phyloP scores from a whole-genome alignment of 345 rosid species.

The Cardamine chenopodiifolia region DNA sequence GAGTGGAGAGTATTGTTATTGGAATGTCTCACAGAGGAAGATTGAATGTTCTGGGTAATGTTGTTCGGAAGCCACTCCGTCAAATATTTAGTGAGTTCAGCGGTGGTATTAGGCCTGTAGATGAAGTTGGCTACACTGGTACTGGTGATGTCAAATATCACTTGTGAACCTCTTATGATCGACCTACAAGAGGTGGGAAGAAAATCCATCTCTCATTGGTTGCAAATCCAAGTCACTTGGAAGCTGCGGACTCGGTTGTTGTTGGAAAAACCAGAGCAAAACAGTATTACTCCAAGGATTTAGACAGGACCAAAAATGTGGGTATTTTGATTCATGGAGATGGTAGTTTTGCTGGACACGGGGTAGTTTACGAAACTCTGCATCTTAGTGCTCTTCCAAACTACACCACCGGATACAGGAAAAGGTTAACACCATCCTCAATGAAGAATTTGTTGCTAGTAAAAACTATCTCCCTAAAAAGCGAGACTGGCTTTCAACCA shows the following conservation, averaged over 20 bases:
- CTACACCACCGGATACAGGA: conserved; percentile 66
- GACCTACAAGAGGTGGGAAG: conserved; percentile 87
- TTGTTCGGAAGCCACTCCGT: conserved; percentile 75
- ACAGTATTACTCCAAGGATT: conserved; percentile 75
- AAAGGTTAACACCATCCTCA: conserved; percentile 68
- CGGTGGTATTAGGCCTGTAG: conserved; percentile 81
- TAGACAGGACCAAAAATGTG: conserved; percentile 76
- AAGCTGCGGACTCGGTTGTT: conserved; percentile 87
- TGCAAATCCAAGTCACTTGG: conserved; percentile 91
- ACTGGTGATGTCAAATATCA: conserved; percentile 93
- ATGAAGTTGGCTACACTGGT: conserved; percentile 87
- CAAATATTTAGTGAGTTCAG: conserved; percentile 84
- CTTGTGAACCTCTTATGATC: conserved; percentile 84
- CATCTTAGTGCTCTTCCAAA: conserved; percentile 90
- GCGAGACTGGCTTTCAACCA: conserved; percentile 86
- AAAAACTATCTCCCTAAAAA: conserved; percentile 68
- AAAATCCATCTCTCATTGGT: conserved; percentile 82
- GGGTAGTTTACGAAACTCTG: conserved; percentile 82
- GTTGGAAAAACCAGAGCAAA: conserved; percentile 87
- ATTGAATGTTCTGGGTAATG: conserved; percentile 77
- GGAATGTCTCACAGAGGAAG: conserved; percentile 90
- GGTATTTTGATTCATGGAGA: conserved; percentile 82
- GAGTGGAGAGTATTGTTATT: conserved; percentile 84
- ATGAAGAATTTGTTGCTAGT: conserved; percentile 72
- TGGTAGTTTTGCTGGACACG: conserved; percentile 94